These are phyloP conservation scores for Cladosporium cucumerinum DNA, from an alignment of 2,329 filamentous ascomycete genomes.

Conservation along the genomic window DNA sequence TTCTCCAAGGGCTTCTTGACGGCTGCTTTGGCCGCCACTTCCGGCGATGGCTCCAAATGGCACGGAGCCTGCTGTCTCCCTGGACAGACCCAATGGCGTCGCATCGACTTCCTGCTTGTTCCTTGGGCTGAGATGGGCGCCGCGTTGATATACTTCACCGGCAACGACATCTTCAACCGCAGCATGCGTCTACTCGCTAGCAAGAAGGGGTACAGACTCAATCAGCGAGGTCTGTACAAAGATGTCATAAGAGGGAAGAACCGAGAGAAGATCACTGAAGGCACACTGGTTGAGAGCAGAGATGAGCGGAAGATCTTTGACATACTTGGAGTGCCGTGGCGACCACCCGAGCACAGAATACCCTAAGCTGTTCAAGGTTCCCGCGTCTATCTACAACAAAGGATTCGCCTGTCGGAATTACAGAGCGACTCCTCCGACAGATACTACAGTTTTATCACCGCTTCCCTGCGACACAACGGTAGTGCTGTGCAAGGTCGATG, in stretches of 20 bases:
- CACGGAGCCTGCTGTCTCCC: constrained; percentile 79
- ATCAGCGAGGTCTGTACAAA: constrained; percentile 75
- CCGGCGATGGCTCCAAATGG: constrained; percentile 71
- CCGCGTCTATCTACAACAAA: not conserved
- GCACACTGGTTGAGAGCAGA: constrained; percentile 67
- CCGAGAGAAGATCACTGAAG: constrained; percentile 62
- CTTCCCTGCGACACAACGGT: not conserved
- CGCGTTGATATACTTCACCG: constrained; percentile 90
- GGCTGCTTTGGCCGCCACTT: constrained; percentile 58
- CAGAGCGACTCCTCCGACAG: not conserved
- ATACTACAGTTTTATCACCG: not conserved
- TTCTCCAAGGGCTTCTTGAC: constrained; percentile 64
- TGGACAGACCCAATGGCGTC: constrained; percentile 62
- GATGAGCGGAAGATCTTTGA: constrained; percentile 80
- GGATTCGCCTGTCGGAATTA: not conserved
- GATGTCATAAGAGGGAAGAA: constrained; percentile 62
- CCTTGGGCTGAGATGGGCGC: constrained; percentile 76
- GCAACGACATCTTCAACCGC: constrained; percentile 91
- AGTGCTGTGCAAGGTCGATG: not conserved
- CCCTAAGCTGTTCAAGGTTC: constrained; percentile 50
- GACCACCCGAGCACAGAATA: constrained; percentile 71
- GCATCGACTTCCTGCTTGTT: constrained; percentile 81
- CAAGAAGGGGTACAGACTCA: constrained; percentile 78
- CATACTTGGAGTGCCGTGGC: constrained; percentile 77
- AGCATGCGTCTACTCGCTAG: constrained; percentile 76